These are phyloP conservation scores for Myriosclerotinia curreyana DNA, from an alignment of 2,329 filamentous ascomycete genomes.

Conservation along the genomic window DNA sequence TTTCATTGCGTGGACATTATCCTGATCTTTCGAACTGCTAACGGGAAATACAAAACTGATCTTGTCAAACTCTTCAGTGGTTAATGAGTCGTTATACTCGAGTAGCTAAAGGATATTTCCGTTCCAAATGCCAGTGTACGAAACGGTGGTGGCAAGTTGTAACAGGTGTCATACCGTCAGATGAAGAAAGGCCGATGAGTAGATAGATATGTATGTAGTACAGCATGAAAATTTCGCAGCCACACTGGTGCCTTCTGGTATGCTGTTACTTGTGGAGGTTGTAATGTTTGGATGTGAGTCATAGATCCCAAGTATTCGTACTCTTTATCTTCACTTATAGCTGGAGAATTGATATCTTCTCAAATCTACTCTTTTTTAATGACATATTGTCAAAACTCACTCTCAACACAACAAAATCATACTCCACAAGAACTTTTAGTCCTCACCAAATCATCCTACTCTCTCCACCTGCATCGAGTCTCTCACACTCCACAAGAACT, in stretches of 20 bases:
- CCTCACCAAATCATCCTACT: too few relatives aligned
- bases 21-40: not conserved
- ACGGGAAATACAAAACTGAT: not conserved
- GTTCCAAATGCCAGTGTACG: not conserved
- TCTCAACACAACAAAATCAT: too few relatives aligned
- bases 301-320: not conserved
- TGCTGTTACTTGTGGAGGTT: not conserved
- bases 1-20: not conserved
- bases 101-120: not conserved
- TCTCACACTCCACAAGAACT: too few relatives aligned
- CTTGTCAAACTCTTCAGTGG: not conserved
- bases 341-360: too few relatives aligned
- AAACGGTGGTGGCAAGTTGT: not conserved
- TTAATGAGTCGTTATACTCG: not conserved
- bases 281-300: not conserved
- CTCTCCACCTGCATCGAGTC: too few relatives aligned
- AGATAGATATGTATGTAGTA: not conserved
- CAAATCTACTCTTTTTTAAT: too few relatives aligned
- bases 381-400: too few relatives aligned
- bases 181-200: not conserved
- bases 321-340: too few relatives aligned
- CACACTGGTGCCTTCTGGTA: not conserved
- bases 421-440: too few relatives aligned
- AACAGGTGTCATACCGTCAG: not conserved
- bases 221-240: slow-evolving; percentile 7